Percentiles rank a stretch among this genome's conserved stretches.
Evolutionary conservation across 73 alveolate genomes (phyloP).

Genomic region (Paramecium sexaurelia): DNA sequence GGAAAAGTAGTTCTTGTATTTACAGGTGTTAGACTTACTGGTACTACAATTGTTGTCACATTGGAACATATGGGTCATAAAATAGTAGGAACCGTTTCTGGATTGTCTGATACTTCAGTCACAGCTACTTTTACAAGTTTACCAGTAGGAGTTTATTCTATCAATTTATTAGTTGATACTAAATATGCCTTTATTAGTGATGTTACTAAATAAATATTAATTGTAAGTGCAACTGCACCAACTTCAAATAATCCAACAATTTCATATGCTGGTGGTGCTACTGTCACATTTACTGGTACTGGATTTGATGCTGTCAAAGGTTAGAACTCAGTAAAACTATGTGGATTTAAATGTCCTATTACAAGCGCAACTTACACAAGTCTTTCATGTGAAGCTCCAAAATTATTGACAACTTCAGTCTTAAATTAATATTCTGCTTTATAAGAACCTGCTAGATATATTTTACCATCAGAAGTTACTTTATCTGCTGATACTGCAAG

Average conservation of each 20-base stretch:
- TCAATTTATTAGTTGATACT: slow-evolving; percentile 78
- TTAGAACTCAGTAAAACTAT: background rate
- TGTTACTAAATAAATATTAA: background rate
- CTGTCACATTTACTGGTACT: slow-evolving; percentile 36
- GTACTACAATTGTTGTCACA: background rate
- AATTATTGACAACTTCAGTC: background rate
- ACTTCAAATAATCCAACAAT: background rate
- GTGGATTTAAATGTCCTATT: slow-evolving; percentile 39
- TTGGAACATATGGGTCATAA: background rate
- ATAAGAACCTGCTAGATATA: background rate
- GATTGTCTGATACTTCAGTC: slow-evolving; percentile 83
- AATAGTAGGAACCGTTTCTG: slow-evolving; percentile 78
- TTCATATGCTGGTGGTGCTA: slow-evolving; percentile 44
- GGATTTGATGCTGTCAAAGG: background rate
- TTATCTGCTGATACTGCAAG: background rate
- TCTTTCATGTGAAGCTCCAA: slow-evolving; percentile 15
- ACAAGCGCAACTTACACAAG: background rate
- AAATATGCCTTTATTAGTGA: slow-evolving; percentile 9
- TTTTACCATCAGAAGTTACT: background rate
- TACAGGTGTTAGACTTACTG: slow-evolving; percentile 55
- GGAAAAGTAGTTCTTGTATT: slow-evolving; percentile 76
- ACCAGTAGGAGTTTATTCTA: slow-evolving; percentile 86
- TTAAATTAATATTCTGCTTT: slow-evolving; percentile 1
- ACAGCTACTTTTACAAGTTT: slow-evolving; percentile 71
- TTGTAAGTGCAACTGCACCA: background rate